These are phyloP conservation scores for Astrothelium subdiscretum DNA, from an alignment of 495 filamentous ascomycete species.

Conservation along the genomic window DNA sequence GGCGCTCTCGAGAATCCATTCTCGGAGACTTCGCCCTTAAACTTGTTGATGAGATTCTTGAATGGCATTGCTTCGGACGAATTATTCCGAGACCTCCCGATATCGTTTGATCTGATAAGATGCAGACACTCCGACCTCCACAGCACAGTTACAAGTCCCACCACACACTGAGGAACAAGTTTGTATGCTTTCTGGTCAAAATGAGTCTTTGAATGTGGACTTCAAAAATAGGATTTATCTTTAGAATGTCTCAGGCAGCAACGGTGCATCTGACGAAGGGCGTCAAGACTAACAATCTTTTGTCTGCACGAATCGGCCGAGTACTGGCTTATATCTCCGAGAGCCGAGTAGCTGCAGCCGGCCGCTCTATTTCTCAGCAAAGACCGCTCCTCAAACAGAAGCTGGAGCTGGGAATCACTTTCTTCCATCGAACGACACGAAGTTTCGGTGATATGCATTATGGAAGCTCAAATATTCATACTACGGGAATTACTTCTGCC, in stretches of 20 bases:
- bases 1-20: slow-evolving; percentile 11
- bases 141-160: too few relatives aligned
- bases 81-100: neutral
- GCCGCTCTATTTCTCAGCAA: too few relatives aligned
- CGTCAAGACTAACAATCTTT: neutral
- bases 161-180: too few relatives aligned
- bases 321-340: neutral
- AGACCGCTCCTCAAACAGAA: too few relatives aligned
- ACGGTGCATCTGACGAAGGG: neutral
- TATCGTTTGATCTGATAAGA: neutral
- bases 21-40: slow-evolving; percentile 18
- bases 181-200: too few relatives aligned
- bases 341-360: neutral
- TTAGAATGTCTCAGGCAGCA: too few relatives aligned
- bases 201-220: neutral
- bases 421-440: too few relatives aligned
- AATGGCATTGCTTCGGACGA: neutral
- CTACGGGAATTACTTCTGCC: neutral
- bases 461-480: neutral
- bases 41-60: slow-evolving; percentile 16
- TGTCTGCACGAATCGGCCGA: neutral
- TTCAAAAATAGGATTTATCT: neutral
- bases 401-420: too few relatives aligned
- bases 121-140: neutral
- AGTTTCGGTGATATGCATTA: neutral